Evolutionary conservation across 2,329 filamentous ascomycete genomes (phyloP), one percentile per base, ranked within the genome.

Genomic region (Trichoderma koningii): DNA sequence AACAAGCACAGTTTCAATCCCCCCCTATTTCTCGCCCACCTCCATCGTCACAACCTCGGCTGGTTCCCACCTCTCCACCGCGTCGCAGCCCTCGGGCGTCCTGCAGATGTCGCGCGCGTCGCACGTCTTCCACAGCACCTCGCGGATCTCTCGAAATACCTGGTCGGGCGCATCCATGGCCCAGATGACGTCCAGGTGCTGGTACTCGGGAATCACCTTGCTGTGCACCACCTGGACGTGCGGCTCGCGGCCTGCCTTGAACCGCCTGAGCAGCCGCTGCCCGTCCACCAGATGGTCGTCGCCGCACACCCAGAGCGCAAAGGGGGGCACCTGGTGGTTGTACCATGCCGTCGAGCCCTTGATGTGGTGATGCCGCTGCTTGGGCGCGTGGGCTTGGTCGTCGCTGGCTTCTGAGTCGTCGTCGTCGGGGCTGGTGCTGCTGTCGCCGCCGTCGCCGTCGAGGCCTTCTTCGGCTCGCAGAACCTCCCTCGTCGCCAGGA

Each of bases 161-260:
- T 94, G 86, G 55, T 94, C 88, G 17, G 93, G 86, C 0, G 88
- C 87, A 73, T 97, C 93, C 82, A 97, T 92, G 0, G 93, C 93
- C 94, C 94, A 97, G 44, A 98, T 87, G 1, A 97, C 92, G 77
- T 97, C 94, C 5, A 98, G 83, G 77, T 98, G 94, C 78, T 97
- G 94, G 74, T 97, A 96, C 53, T 89, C 91, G 3, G 91, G 87
- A 50, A 97, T 90, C 23, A 96, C 81, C 73, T 92, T 96, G 68
- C 85, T 85, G 77, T 97, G 91, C 5, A 97, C 91, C 5, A 97
- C 79, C 45, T 84, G 81, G 9, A 96, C 92, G 72, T 92, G 82
- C 1, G 94, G 94, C 76, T 98, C 94, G 28, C 91, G 82, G 0
- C 90, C 90, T 48, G 85, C 84, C 71, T 90, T 84, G 68, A 97